These are phyloP conservation scores for Colletotrichum sp. DNA, from an alignment of 2,329 filamentous ascomycete species.

Conservation along the genomic window DNA sequence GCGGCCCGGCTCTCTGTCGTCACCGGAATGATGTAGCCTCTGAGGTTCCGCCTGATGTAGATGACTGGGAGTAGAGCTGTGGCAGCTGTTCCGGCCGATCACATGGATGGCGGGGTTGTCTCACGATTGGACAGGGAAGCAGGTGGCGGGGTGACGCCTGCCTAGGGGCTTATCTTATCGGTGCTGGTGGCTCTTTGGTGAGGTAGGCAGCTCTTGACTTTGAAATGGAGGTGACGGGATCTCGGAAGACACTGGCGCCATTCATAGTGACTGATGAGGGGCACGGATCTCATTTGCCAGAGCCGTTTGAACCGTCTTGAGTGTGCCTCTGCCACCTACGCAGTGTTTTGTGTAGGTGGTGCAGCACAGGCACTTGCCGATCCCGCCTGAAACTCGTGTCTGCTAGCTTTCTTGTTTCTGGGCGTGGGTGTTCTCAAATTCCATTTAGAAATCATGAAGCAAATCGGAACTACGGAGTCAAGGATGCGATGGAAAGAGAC, in stretches of 20 bases:
- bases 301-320: neutral
- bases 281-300: neutral
- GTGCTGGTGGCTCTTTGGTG: neutral
- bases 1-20: neutral
- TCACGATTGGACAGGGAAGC: conserved; percentile 21
- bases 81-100: conserved; percentile 23
- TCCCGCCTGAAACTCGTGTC: neutral
- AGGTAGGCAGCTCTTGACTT: neutral
- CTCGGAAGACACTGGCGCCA: neutral
- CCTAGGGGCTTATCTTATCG: conserved; percentile 23
- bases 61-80: conserved; percentile 17
- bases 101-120: conserved; percentile 27
- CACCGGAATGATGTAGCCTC: conserved; percentile 11
- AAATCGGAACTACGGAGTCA: neutral
- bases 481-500: neutral
- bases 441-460: neutral
- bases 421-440: neutral
- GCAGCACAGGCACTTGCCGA: neutral
- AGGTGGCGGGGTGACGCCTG: conserved; percentile 15
- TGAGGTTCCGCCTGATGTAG: conserved; percentile 19
- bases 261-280: neutral
- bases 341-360: neutral
- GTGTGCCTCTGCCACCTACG: neutral
- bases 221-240: neutral
- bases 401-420: neutral